A percentile compares a stretch with the other conserved stretches of the same genome.
phyloP scores from a whole-genome alignment of 495 filamentous ascomycete species.

The Cercophora newfieldiana region DNA sequence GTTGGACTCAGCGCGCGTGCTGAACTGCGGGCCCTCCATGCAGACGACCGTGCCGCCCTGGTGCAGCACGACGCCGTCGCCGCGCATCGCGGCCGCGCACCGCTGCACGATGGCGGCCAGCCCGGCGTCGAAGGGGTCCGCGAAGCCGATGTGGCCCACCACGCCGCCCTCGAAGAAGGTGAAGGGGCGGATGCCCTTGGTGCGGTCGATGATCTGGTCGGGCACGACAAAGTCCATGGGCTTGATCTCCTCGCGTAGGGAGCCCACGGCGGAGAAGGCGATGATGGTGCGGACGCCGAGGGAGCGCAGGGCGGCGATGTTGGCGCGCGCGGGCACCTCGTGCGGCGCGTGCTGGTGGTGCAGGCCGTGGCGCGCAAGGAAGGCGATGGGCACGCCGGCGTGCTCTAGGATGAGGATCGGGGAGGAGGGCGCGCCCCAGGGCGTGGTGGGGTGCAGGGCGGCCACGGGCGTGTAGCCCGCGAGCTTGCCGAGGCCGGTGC shows the following conservation, averaged over 20 bases:
- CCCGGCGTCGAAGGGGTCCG: conserved; percentile 84
- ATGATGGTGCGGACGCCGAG: conserved; percentile 88
- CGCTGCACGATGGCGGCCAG: conserved; percentile 69
- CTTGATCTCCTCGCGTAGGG: conserved; percentile 84
- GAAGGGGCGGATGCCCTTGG: conserved; percentile 87
- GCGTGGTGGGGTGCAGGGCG: conserved; percentile 67
- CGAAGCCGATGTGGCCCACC: conserved; percentile 93
- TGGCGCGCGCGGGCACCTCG: conserved; percentile 87
- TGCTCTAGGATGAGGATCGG: conserved; percentile 90
- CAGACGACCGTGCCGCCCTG: conserved; percentile 78
- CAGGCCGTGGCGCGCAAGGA: conserved; percentile 86
- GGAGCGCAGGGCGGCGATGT: conserved; percentile 88
- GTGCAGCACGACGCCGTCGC: conserved; percentile 77
- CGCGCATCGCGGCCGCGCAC: conserved; percentile 74
- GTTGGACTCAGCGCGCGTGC: conserved; percentile 91
- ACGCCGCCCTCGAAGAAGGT: conserved; percentile 95
- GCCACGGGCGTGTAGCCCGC: conserved; percentile 80
- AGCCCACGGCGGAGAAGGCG: conserved; percentile 94
- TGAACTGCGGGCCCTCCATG: conserved; percentile 98
- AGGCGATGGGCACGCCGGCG: conserved; percentile 77
- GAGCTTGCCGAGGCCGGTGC: conserved; percentile 78
- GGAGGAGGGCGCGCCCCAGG: conserved; percentile 91
- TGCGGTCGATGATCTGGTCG: conserved; percentile 96
- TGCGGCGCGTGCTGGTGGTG: conserved; percentile 90
- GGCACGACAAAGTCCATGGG: conserved; percentile 95